These are phyloP conservation scores for Yarrowia yakushimensis DNA, from an alignment of 805 yeast genomes.

Conservation along the genomic window DNA sequence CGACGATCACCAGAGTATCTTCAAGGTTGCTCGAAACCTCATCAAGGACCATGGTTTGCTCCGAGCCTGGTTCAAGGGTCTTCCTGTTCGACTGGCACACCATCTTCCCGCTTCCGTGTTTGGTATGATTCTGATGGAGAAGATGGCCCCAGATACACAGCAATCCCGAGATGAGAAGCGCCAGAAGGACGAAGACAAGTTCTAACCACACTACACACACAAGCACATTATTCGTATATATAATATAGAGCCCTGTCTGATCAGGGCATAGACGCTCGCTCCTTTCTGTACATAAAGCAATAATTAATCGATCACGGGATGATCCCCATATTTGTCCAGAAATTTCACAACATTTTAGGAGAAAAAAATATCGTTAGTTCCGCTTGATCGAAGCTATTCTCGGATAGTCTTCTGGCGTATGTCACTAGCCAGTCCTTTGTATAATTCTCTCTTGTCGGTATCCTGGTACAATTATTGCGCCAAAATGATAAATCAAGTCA, in stretches of 20 bases:
- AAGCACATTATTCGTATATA: background rate
- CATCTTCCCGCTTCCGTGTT: conserved; percentile 14
- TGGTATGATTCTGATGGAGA: conserved; percentile 22
- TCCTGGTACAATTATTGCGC: too few relatives aligned
- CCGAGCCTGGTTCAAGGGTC: conserved; percentile 23
- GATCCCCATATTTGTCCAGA: too few relatives aligned
- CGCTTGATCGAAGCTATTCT: too few relatives aligned
- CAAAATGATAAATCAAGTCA: too few relatives aligned
- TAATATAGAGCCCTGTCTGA: conserved; percentile 4
- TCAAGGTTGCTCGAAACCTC: conserved; percentile 14
- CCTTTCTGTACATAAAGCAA: background rate
- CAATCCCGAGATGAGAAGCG: conserved; percentile 11
- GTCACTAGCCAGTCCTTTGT: too few relatives aligned
- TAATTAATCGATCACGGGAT: too few relatives aligned
- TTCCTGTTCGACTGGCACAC: conserved; percentile 12
- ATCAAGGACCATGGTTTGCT: conserved; percentile 9
- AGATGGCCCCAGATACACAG: conserved; percentile 20
- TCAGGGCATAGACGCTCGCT: conserved; percentile 9
- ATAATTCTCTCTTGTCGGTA: too few relatives aligned
- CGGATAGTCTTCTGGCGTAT: too few relatives aligned
- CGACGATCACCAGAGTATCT: conserved; percentile 13
- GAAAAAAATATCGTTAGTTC: too few relatives aligned
- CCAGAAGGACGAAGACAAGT: conserved; percentile 26
- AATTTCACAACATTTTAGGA: too few relatives aligned
- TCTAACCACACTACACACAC: background rate